A percentile compares a stretch with the other conserved stretches of the same genome.
These are phyloP conservation scores for Arabidopsis arenosa DNA, from an alignment of 345 rosid genomes.

Conservation along the genomic window DNA sequence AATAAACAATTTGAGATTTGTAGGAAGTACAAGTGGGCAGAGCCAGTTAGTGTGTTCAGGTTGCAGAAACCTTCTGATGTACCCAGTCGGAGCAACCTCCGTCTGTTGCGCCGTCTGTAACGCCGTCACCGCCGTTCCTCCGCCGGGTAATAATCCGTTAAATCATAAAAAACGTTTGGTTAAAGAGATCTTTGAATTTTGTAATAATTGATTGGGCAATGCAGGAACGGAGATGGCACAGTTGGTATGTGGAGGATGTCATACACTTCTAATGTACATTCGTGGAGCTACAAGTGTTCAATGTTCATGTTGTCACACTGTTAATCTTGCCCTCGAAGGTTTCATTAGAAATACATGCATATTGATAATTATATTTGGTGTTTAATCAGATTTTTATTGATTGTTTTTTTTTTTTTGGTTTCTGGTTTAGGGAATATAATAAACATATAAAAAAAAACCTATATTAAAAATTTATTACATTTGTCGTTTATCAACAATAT, in stretches of 20 bases:
- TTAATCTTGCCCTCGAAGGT: conserved; percentile 94
- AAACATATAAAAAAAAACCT: neutral
- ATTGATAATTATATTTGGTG: neutral
- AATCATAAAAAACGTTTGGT: neutral
- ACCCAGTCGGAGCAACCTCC: conserved; percentile 93
- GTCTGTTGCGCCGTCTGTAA: conserved; percentile 99
- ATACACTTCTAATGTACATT: conserved; percentile 92
- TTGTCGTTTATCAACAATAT: neutral
- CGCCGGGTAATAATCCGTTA: conserved; percentile 64
- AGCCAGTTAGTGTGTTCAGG: conserved; percentile 98
- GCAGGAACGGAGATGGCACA: conserved; percentile 99
- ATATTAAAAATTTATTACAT: neutral
- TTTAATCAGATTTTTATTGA: neutral
- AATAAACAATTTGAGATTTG: neutral
- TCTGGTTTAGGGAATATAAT: neutral
- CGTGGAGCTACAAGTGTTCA: conserved; percentile 99
- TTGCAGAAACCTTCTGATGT: conserved; percentile 86
- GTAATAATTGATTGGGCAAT: conserved; percentile 1
- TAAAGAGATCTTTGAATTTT: neutral
- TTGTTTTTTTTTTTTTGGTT: conserved; percentile 19
- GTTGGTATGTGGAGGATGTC: conserved; percentile 98
- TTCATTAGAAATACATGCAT: conserved; percentile 32
- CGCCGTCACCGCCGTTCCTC: conserved; percentile 96
- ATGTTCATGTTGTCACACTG: conserved; percentile 96
- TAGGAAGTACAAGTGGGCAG: conserved; percentile 59